Evolutionary conservation across 2,329 filamentous ascomycete genomes (phyloP), one percentile per base, ranked within the genome.

Genomic region (Fusarium clavum): DNA sequence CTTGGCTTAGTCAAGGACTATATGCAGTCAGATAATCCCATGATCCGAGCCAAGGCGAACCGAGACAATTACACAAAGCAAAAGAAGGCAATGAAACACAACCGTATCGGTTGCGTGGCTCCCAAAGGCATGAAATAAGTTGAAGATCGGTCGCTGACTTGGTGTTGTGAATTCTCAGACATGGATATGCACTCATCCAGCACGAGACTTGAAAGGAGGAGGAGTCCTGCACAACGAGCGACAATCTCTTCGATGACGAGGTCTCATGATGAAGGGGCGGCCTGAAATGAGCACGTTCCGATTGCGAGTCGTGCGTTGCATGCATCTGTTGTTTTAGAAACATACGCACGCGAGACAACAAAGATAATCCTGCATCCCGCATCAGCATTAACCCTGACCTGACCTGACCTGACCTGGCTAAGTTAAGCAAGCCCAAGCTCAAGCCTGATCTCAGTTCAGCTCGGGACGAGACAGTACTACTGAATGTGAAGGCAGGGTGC

Each of bases 241-340:
- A 51, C 45, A 69, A 54, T 29, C 32, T 61, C 52, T 54, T 59
- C 68, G 68, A 71, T 70, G 63, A 64, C 16, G 24, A 41, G 20
- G 49, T 48, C 25, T 52, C 20, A 22, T 29, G 30, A 56, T 53
- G 38, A 44, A 30, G 29, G 47, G 45, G 49, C 49, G 18, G 34
- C 49, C 51, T 53, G 57, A 49, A 62, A 53, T 64, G 51, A 52
- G n/a, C 51, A 59, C 57, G 63, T 48, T 54, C 63, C 43, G 53
- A 30, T 54, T 49, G 43, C 60, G 51, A 69, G 61, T 70, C 61
- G 52, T 65, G 60, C 34, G 41, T 40, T 65, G 32, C 40, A 60
- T 59, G 30, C 62, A 38, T 46, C 20, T 51, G 20, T 40, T 61
- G 59, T 30, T 65, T 59, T 40, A 49, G 40, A 66, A 66, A 67